phyloP scores from a whole-genome alignment of 2,329 filamentous ascomycete species.

The Mariannaea sp. region DNA sequence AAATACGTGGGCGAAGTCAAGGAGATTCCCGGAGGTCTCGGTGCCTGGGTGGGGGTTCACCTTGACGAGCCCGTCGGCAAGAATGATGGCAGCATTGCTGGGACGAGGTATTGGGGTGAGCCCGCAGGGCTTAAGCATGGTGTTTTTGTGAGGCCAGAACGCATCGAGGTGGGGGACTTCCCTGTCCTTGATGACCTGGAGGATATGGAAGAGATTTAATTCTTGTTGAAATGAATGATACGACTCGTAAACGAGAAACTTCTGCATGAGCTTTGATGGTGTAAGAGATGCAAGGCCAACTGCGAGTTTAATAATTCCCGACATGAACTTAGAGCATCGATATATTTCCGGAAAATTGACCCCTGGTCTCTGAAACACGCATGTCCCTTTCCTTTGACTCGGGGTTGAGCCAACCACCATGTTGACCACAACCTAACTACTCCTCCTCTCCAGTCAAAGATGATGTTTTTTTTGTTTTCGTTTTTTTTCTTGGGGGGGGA shows the following conservation, averaged over 20 bases:
- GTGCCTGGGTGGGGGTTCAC: slow-evolving; percentile 74
- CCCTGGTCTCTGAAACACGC: too few species aligned
- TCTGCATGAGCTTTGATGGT: too few species aligned
- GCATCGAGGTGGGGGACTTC: slow-evolving; percentile 77
- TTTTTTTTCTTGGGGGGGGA: too few species aligned
- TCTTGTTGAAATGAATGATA: background rate
- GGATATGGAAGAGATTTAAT: slow-evolving; percentile 74
- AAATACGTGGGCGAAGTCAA: slow-evolving; percentile 74
- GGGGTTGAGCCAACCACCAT: too few species aligned
- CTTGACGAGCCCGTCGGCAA: slow-evolving; percentile 82
- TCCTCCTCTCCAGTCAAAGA: too few species aligned
- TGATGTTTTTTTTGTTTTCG: too few species aligned
- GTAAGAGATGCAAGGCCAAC: too few species aligned
- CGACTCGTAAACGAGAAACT: background rate
- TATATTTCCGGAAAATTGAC: too few species aligned
- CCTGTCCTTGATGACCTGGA: slow-evolving; percentile 73
- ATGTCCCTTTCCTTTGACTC: too few species aligned
- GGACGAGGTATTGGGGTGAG: slow-evolving; percentile 71
- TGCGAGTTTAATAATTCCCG: too few species aligned
- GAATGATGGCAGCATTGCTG: slow-evolving; percentile 76
- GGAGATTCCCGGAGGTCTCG: slow-evolving; percentile 69
- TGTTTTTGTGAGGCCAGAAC: slow-evolving; percentile 78
- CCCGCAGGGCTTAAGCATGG: slow-evolving; percentile 70
- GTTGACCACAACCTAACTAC: too few species aligned
- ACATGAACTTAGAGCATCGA: too few species aligned